These are phyloP conservation scores for Bauhinia variegata DNA, from an alignment of 306 rosid genomes.

Conservation along the genomic window DNA sequence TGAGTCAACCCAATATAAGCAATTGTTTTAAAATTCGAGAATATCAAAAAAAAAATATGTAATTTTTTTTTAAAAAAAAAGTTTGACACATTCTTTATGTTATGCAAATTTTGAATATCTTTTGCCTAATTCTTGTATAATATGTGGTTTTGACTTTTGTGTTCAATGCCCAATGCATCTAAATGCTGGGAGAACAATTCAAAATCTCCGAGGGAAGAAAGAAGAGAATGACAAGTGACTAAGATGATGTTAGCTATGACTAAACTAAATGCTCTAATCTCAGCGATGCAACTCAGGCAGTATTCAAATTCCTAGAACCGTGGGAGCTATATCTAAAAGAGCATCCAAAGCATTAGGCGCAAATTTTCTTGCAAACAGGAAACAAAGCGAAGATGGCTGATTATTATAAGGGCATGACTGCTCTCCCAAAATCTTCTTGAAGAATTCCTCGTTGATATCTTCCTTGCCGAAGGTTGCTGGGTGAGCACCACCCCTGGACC, in stretches of 20 bases:
- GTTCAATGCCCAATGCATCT: slow-evolving; percentile 47
- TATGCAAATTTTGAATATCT: too few species aligned
- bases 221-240: slow-evolving; percentile 30
- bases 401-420: slow-evolving; percentile 76
- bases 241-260: slow-evolving; percentile 39
- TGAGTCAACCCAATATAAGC: too few species aligned
- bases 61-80: too few species aligned
- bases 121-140: slow-evolving; percentile 36
- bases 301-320: slow-evolving; percentile 68
- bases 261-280: slow-evolving; percentile 37
- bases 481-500: slow-evolving; percentile 99
- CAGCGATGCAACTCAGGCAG: slow-evolving; percentile 29
- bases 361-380: slow-evolving; percentile 92
- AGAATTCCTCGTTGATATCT: slow-evolving; percentile 77
- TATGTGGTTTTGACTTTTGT: slow-evolving; percentile 27
- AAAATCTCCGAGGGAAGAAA: slow-evolving; percentile 33
- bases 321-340: slow-evolving; percentile 68
- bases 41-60: too few species aligned
- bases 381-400: slow-evolving; percentile 86
- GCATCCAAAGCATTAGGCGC: slow-evolving; percentile 89
- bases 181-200: slow-evolving; percentile 40
- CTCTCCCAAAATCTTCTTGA: slow-evolving; percentile 62
- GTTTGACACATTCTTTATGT: too few species aligned
- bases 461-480: slow-evolving; percentile 93
- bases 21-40: too few species aligned